Conservation (phyloP, 768 basidiomycete genomes). For the Psilocybe cubensis region DNA sequence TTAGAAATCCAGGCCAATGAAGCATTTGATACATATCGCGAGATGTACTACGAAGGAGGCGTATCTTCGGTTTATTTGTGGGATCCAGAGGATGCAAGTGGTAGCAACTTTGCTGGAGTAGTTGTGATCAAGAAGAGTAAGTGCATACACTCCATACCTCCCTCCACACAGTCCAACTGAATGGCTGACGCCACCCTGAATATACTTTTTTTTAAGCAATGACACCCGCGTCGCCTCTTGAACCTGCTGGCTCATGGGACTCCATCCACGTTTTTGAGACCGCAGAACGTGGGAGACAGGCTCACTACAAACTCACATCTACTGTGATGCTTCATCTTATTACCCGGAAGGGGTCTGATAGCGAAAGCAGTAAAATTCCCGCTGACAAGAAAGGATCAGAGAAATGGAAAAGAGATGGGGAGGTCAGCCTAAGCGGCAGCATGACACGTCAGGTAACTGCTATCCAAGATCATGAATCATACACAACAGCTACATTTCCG, state of each 20-base stretch:
- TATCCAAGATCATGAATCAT: neutral
- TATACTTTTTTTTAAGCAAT: slow-evolving; percentile 51
- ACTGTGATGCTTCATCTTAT: slow-evolving; percentile 95
- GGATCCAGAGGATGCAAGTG: slow-evolving; percentile 82
- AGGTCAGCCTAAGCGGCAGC: slow-evolving; percentile 88
- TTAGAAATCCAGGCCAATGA: slow-evolving; percentile 94
- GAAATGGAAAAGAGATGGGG: slow-evolving; percentile 66
- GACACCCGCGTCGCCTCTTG: slow-evolving; percentile 54
- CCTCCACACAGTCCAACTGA: too few species aligned
- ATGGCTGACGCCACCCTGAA: neutral
- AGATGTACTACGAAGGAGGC: slow-evolving; percentile 99
- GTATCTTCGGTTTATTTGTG: slow-evolving; percentile 96
- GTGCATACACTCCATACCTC: too few species aligned
- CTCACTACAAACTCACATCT: slow-evolving; percentile 96
- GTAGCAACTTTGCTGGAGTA: slow-evolving; percentile 92
- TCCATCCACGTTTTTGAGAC: slow-evolving; percentile 98
- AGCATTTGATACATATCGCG: slow-evolving; percentile 96
- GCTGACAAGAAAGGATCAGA: slow-evolving; percentile 43
- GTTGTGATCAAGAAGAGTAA: slow-evolving; percentile 94
- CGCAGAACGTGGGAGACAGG: slow-evolving; percentile 87
- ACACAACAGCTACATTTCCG: neutral
- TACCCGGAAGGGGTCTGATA: slow-evolving; percentile 47
- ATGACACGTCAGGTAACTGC: slow-evolving; percentile 93
- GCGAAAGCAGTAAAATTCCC: slow-evolving; percentile 37
- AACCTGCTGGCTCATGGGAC: slow-evolving; percentile 92